Conservation (phyloP, 108 stramenopile genomes). For the Fragilaria crotonensis region DNA sequence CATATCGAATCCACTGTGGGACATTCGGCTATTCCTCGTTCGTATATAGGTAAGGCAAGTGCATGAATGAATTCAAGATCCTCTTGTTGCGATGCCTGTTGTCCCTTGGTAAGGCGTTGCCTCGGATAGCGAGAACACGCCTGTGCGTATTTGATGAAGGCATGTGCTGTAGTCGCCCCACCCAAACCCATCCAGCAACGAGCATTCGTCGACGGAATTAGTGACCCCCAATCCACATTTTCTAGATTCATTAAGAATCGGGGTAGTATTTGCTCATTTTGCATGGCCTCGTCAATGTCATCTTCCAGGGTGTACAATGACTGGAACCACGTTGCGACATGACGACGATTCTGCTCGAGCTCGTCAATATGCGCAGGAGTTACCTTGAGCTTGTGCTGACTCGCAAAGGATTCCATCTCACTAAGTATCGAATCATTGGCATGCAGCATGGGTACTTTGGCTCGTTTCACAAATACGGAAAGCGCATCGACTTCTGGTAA, state of each 20-base stretch:
- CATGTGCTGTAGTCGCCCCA: constrained; percentile 34
- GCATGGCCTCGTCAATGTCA: constrained; percentile 69
- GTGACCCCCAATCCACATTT: constrained; percentile 15
- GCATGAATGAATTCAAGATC: constrained; percentile 10
- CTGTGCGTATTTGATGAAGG: constrained; percentile 48
- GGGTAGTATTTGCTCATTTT: constrained; percentile 35
- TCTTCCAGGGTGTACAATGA: constrained; percentile 46
- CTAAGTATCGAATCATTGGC: constrained; percentile 25
- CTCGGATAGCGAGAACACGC: constrained; percentile 16
- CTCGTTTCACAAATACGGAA: constrained; percentile 18
- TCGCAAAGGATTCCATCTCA: constrained; percentile 21
- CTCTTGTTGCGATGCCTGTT: constrained; percentile 12
- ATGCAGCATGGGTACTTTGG: constrained; percentile 25
- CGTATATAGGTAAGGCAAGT: constrained; percentile 40
- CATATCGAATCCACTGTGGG: constrained; percentile 78
- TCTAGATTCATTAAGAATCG: constrained; percentile 13
- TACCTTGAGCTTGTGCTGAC: constrained; percentile 1
- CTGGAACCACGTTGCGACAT: constrained; percentile 28
- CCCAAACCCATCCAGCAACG: constrained; percentile 63
- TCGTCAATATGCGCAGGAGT: not conserved
- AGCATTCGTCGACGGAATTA: constrained; percentile 25
- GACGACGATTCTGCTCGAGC: constrained; percentile 36
- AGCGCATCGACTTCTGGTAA: constrained; percentile 2
- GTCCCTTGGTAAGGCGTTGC: not conserved
- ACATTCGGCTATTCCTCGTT: constrained; percentile 78